Conservation (phyloP, 192 early-diverging fungal genomes). For the Funneliformis mosseae region DNA sequence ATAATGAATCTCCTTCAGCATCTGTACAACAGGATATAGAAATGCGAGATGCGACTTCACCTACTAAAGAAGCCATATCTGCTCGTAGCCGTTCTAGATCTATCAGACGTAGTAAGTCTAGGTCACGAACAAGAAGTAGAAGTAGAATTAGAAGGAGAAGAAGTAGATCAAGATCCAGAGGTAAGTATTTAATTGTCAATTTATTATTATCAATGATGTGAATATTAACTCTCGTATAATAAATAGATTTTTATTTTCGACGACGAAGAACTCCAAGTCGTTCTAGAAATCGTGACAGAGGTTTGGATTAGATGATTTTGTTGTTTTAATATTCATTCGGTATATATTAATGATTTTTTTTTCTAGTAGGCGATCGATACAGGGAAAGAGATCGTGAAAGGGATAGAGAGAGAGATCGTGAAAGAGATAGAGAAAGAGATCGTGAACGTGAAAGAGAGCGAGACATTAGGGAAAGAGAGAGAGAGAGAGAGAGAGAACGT, state of each 20-base stretch:
- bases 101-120: constrained; percentile 33
- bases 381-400: constrained; percentile 27
- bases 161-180: constrained; percentile 42
- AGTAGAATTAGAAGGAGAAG: constrained; percentile 39
- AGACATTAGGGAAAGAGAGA: constrained; percentile 17
- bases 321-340: background rate
- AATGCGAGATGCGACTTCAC: constrained; percentile 32
- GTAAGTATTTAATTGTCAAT: background rate
- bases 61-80: background rate
- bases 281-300: constrained; percentile 29
- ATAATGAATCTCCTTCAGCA: constrained; percentile 1
- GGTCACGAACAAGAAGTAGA: constrained; percentile 40
- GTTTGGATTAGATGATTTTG: background rate
- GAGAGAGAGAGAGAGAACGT: constrained; percentile 16
- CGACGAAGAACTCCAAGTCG: constrained; percentile 37
- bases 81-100: constrained; percentile 32
- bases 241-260: constrained; percentile 33
- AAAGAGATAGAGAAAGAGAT: constrained; percentile 4
- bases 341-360: background rate
- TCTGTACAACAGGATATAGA: constrained; percentile 14
- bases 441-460: constrained; percentile 15
- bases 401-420: background rate
- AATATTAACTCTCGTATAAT: background rate
- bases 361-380: constrained; percentile 25
- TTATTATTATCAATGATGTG: background rate